Percentiles rank a stretch among this genome's conserved stretches.
These are phyloP conservation scores for Amoeboaphelidium protococcarum DNA, from an alignment of 371 early-diverging fungal species.

Conservation along the genomic window DNA sequence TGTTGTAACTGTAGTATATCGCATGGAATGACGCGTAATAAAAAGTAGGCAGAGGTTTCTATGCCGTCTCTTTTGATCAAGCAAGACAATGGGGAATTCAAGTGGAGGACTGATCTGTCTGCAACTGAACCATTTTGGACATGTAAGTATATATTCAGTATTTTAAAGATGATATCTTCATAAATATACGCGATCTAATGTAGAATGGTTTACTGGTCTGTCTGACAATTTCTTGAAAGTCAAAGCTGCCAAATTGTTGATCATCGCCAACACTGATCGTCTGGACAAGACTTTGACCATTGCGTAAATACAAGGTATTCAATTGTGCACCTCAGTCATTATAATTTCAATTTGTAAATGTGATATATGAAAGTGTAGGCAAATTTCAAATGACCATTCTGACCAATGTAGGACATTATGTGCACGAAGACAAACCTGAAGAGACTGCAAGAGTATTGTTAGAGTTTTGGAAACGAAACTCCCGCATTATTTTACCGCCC, in stretches of 20 bases:
- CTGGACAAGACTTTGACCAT: conserved; percentile 52
- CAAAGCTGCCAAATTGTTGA: conserved; percentile 40
- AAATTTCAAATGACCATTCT: conserved; percentile 59
- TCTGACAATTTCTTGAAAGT: conserved; percentile 45
- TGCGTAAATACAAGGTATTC: conserved; percentile 67
- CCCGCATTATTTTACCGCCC: conserved; percentile 31
- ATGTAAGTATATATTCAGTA: neutral
- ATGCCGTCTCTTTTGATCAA: conserved; percentile 29
- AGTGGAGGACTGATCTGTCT: conserved; percentile 1
- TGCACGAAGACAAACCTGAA: conserved; percentile 69
- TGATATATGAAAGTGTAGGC: conserved; percentile 10
- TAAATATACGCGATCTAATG: neutral
- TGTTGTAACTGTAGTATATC: conserved; percentile 14
- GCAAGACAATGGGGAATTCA: neutral
- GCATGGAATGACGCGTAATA: conserved; percentile 28
- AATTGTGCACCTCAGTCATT: neutral
- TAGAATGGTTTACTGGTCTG: conserved; percentile 57
- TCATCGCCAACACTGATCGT: conserved; percentile 66
- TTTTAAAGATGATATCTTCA: neutral
- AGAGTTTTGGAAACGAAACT: conserved; percentile 57
- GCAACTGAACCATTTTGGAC: conserved; percentile 1
- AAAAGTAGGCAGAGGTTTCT: conserved; percentile 42
- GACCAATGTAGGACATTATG: conserved; percentile 54
- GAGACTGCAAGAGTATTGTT: conserved; percentile 32
- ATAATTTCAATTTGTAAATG: neutral